phyloP scores from a whole-genome alignment of 2,329 filamentous ascomycete species.

The Xylaria sp. region DNA sequence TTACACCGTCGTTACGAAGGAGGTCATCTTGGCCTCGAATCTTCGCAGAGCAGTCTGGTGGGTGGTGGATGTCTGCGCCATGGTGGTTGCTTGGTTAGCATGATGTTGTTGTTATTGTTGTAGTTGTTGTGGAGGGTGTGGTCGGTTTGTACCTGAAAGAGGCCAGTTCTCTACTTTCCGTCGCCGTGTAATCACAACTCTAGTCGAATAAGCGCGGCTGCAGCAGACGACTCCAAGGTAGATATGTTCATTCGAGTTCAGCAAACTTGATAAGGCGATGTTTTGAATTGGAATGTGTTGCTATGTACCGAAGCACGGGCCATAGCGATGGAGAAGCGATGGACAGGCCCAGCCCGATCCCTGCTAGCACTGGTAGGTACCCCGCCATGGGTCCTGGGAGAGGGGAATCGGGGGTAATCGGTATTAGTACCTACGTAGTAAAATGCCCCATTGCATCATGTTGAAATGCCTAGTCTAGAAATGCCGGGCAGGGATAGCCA shows the following conservation, averaged over 20 bases:
- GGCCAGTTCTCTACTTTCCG: not conserved
- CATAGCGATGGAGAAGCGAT: constrained; percentile 3
- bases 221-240: not conserved
- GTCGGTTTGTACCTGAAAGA: constrained; percentile 1
- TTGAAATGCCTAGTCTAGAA: no score
- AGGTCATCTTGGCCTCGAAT: constrained; percentile 63
- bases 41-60: constrained; percentile 26
- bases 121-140: not conserved
- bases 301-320: constrained; percentile 22
- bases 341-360: constrained; percentile 15
- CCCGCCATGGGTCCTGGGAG: no score
- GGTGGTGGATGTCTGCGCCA: constrained; percentile 31
- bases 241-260: no score
- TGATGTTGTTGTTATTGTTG: constrained; percentile 8
- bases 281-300: constrained; percentile 27
- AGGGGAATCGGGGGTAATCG: no score
- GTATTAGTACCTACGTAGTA: no score
- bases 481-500: no score
- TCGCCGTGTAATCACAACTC: not conserved
- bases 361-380: constrained; percentile 2
- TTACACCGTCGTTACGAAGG: constrained; percentile 73
- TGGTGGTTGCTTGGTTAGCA: constrained; percentile 34
- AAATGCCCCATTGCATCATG: no score
- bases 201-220: not conserved
- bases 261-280: constrained; percentile 19